Evolutionary conservation across 192 early-diverging fungal species (phyloP).

Genomic region (Backusella macrospora): DNA sequence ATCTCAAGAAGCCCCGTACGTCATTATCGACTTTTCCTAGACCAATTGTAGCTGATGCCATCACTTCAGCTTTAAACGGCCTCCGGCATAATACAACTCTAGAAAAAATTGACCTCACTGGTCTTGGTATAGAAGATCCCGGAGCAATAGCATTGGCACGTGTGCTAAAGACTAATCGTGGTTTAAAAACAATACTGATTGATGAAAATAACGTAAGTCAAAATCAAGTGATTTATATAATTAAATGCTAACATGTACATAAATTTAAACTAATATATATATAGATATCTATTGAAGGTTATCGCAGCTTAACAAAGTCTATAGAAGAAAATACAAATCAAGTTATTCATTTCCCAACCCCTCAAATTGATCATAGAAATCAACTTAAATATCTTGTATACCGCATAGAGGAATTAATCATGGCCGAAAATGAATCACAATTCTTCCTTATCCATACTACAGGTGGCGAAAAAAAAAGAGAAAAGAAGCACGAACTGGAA

Average conservation of each 20-base stretch:
- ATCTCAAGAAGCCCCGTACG: slow-evolving; percentile 11
- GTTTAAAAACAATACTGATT: background rate
- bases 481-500: slow-evolving; percentile 5
- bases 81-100: background rate
- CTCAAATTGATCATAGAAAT: slow-evolving; percentile 35
- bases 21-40: background rate
- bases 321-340: slow-evolving; percentile 39
- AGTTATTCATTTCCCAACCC: slow-evolving; percentile 37
- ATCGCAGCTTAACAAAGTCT: slow-evolving; percentile 41
- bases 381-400: slow-evolving; percentile 35
- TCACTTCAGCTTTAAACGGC: background rate
- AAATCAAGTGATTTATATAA: background rate
- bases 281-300: slow-evolving; percentile 54
- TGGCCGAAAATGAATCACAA: slow-evolving; percentile 44
- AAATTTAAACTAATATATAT: background rate
- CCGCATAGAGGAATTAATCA: slow-evolving; percentile 39
- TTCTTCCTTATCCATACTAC: slow-evolving; percentile 44
- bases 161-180: slow-evolving; percentile 9
- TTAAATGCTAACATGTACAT: background rate
- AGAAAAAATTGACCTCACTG: slow-evolving; percentile 15
- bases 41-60: slow-evolving; percentile 4
- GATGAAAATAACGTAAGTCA: slow-evolving; percentile 1
- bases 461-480: slow-evolving; percentile 31
- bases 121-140: slow-evolving; percentile 8
- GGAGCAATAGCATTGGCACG: slow-evolving; percentile 1